These are phyloP conservation scores for Aureobasidium sp. DNA, from an alignment of 2,329 filamentous ascomycete species.

Conservation along the genomic window DNA sequence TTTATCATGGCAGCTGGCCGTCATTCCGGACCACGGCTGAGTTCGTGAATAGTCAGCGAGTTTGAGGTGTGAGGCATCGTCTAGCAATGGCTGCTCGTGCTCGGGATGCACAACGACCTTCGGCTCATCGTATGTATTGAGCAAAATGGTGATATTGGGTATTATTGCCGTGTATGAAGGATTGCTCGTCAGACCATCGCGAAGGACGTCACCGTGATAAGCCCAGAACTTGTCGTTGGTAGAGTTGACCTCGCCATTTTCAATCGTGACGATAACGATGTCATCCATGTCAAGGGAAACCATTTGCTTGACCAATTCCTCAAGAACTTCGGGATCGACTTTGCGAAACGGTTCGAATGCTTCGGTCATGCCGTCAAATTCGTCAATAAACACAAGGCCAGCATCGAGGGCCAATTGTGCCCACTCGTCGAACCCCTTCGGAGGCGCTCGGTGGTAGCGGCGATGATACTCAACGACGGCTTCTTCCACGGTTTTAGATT, in stretches of 20 bases:
- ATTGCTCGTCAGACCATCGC: not conserved
- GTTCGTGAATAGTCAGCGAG: not conserved
- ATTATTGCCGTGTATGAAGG: not conserved
- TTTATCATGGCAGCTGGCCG: not conserved
- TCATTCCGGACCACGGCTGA: not conserved
- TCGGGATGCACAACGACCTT: not conserved
- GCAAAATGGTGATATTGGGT: not conserved
- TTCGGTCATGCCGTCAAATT: slow-evolving; percentile 6
- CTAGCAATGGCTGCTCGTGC: not conserved
- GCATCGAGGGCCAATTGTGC: not conserved
- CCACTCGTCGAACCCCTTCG: slow-evolving; percentile 13
- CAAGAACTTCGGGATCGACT: not conserved
- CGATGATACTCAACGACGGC: not conserved
- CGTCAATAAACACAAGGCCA: slow-evolving; percentile 11
- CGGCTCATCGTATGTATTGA: not conserved
- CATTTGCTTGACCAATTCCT: not conserved
- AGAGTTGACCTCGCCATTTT: not conserved
- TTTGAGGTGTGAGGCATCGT: not conserved
- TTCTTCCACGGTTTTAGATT: not conserved
- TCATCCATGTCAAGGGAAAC: not conserved
- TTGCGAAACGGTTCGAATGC: not conserved
- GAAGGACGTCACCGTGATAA: not conserved
- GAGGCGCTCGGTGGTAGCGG: slow-evolving; percentile 11
- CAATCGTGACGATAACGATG: not conserved
- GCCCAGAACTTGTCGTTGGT: not conserved